phyloP scores from a whole-genome alignment of 2,329 filamentous ascomycete species.

The Epicoccum nigrum region DNA sequence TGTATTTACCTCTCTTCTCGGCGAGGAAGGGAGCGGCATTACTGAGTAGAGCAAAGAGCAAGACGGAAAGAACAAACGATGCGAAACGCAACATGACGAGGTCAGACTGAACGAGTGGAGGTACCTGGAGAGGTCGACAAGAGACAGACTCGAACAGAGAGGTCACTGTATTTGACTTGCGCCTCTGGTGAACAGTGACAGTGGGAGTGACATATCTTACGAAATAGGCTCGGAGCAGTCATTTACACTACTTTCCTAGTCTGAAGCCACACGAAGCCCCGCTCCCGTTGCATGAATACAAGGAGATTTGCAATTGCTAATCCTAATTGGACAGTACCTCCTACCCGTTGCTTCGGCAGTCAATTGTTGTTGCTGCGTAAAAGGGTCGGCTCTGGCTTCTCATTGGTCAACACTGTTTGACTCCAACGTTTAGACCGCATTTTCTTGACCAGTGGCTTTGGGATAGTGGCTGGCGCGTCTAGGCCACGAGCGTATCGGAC shows the following conservation, averaged over 20 bases:
- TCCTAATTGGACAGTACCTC: conserved; percentile 20
- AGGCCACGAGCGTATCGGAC: neutral
- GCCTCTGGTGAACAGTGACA: too few relatives aligned
- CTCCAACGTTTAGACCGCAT: conserved; percentile 2
- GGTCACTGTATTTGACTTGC: neutral
- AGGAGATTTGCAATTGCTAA: neutral
- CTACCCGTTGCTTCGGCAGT: conserved; percentile 16
- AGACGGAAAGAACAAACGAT: conserved; percentile 20
- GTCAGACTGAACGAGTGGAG: neutral
- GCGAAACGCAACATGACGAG: conserved; percentile 19
- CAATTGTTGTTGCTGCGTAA: conserved; percentile 22
- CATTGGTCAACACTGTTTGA: conserved; percentile 20
- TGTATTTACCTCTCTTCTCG: conserved; percentile 21
- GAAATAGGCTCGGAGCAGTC: too few relatives aligned
- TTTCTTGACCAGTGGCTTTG: neutral
- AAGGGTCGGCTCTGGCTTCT: conserved; percentile 8
- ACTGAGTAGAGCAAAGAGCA: conserved; percentile 17
- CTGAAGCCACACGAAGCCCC: neutral
- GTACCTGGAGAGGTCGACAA: neutral
- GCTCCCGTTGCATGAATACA: neutral
- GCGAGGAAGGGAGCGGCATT: conserved; percentile 27
- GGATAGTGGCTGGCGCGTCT: conserved; percentile 2
- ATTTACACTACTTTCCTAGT: too few relatives aligned
- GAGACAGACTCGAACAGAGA: neutral
- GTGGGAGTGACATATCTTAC: too few relatives aligned